Evolutionary conservation across 352 stramenopile genomes (phyloP), one percentile per base, ranked within the genome.

Genomic region (Pythium vanterpoolii): DNA sequence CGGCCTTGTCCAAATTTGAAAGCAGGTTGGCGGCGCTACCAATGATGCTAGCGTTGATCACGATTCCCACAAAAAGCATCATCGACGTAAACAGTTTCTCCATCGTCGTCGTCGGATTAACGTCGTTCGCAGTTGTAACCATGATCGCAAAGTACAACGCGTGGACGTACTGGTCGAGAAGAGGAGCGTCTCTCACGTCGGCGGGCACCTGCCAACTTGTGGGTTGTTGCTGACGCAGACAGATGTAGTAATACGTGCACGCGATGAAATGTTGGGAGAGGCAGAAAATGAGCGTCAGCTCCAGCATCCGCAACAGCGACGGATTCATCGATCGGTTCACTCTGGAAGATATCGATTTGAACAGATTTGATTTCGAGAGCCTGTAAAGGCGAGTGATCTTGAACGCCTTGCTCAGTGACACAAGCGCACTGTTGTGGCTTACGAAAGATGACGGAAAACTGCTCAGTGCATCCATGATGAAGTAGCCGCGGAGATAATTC

Each of bases 21-120:
- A 93, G 60, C 40, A 93, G 51, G 44, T 90, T 93, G 5, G 80
- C 75, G 16, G 80, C 80, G 27, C 76, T 89, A 75, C 83, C 83
- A 28, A 93, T 89, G 60, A 90, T 93, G 48, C 72, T 86, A 47
- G 79, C 80, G 62, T 93, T 93, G 64, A 89, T 84, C 1, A 87
- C 71, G 38, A 93, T 87, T 4, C 79, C 83, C 24, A 93, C 66
- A 42, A 87, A 79, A n/a, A 89, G 70, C 75, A 89, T 89, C 18
- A 87, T 54, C 3, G 72, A 79, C 1, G 77, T 86, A 34, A 84
- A 84, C 10, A 88, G 46, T 56, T 86, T 83, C 58, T 88, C 76
- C 19, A 69, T 77, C 2, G 72, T 64, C 13, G 68, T 86, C 5
- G 64, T 77, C 13, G 76, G 77, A n/a, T 66, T 75, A 21, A 87